Evolutionary conservation across 2,329 filamentous ascomycete genomes (phyloP), one percentile per base, ranked within the genome.

Genomic region (Sporothrix inflata): DNA sequence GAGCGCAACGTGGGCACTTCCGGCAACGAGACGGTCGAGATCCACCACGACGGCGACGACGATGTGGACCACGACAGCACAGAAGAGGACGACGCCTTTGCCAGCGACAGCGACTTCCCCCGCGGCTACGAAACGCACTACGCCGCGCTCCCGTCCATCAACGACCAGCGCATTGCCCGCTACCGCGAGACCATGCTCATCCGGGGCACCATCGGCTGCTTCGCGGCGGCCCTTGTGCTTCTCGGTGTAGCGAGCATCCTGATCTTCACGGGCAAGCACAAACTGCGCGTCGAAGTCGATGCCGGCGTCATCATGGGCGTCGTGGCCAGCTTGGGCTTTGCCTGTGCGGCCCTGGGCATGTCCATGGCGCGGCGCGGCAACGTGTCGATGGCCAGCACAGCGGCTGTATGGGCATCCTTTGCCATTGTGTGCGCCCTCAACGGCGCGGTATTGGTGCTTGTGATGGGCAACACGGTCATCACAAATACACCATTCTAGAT

Each of bases 301-400:
- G 88, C 88, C 0, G 92, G 90, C 9, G 91, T 92, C 1, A 85
- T 92, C 0, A 84, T 93, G 53, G 92, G 91, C 11, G 89, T 91
- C 19, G 85, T 92, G 42, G 84, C 88, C 40, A 92, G 90, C 74
- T 79, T 94, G 53, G 85, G 89, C 73, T 89, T 89, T 76, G 88
- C 88, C 0, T 87, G 89, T 63, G 83, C 86, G 14, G 91, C 86
- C 0, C 83, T 93, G 7, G 88, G 86, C 45, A 85, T 87, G 78
- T 85, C 88, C 74, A 78, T 90, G 14, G 86, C 86, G 68, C 84
- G 88, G 47, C 80, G 82, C 53, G 84, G 86, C 66, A 78, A 77
- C 16, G 76, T 87, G 9, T 77, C 82, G 3, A 77, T 84, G 70
- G 63, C 82, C 27, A 84, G 85, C 69, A 83, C 84, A 71, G 74